phyloP scores from a whole-genome alignment of 192 early-diverging fungal species.

The Mortierella claussenii region DNA sequence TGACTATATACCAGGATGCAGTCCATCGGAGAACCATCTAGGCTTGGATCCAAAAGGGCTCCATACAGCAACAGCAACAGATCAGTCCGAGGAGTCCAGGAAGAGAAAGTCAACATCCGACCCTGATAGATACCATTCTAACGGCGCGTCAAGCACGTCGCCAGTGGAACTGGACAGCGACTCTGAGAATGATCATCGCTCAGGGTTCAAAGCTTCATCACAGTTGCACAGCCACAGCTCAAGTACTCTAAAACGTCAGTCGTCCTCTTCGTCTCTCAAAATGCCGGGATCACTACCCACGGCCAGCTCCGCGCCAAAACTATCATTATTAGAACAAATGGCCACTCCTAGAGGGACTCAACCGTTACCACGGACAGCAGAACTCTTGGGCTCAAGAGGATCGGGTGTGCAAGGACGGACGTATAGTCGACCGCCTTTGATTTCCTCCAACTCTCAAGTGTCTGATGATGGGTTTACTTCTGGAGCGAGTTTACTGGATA shows the following conservation, averaged over 20 bases:
- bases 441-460: slow-evolving; percentile 5
- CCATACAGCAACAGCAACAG: background rate
- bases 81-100: background rate
- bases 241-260: no score
- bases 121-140: background rate
- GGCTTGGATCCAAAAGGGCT: background rate
- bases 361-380: slow-evolving; percentile 18
- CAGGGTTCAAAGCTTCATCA: background rate
- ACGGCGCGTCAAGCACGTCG: background rate
- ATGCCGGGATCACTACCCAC: background rate
- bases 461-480: slow-evolving; percentile 48
- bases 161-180: slow-evolving; percentile 27
- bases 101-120: slow-evolving; percentile 10
- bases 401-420: background rate
- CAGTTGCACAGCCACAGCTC: no score
- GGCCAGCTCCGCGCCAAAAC: background rate
- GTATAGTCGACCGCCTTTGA: slow-evolving; percentile 1
- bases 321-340: slow-evolving; percentile 44
- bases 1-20: slow-evolving; percentile 7
- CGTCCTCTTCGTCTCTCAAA: background rate
- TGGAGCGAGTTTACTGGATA: slow-evolving; percentile 26
- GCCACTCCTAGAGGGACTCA: slow-evolving; percentile 38
- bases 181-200: slow-evolving; percentile 22
- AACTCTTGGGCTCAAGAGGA: background rate
- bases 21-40: background rate